phyloP scores from a whole-genome alignment of 805 yeast genomes.

The Monosporozyma yasuniensis region DNA sequence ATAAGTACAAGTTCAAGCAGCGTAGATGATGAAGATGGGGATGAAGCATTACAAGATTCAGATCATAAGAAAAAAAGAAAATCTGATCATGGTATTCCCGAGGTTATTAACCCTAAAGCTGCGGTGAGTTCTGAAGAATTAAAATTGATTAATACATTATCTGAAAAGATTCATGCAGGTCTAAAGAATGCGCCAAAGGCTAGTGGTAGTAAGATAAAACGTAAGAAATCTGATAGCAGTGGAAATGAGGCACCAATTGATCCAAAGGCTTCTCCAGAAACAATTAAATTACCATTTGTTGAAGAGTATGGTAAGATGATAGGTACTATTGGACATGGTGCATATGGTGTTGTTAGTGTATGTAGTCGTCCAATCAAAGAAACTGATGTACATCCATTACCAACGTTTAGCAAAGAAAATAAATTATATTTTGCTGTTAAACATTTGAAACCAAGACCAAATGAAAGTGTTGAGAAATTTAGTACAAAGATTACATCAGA shows the following conservation, averaged over 20 bases:
- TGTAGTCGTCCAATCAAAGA: conserved; percentile 45
- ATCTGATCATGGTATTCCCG: conserved; percentile 6
- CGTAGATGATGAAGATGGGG: not conserved
- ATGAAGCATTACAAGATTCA: conserved; percentile 1
- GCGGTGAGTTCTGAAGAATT: conserved; percentile 47
- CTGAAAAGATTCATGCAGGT: conserved; percentile 40
- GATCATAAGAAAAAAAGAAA: not conserved
- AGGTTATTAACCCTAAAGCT: conserved; percentile 26
- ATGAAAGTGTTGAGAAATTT: conserved; percentile 86
- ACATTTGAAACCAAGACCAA: conserved; percentile 79
- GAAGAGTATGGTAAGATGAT: conserved; percentile 44
- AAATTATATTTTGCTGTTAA: conserved; percentile 77
- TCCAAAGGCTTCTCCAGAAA: not conserved
- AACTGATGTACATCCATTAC: conserved; percentile 10
- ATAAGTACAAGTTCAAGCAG: conserved; percentile 1
- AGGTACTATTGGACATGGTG: conserved; percentile 79
- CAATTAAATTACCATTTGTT: conserved; percentile 15
- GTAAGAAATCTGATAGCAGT: not conserved
- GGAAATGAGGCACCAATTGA: not conserved
- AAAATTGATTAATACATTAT: conserved; percentile 39
- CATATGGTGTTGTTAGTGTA: conserved; percentile 89
- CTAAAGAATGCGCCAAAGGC: conserved; percentile 22
- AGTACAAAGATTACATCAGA: conserved; percentile 82
- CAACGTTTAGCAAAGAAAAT: conserved; percentile 59
- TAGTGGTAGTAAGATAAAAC: not conserved